Conservation (phyloP, 2,329 filamentous ascomycete species). For the Diaporthe aspalathi region DNA sequence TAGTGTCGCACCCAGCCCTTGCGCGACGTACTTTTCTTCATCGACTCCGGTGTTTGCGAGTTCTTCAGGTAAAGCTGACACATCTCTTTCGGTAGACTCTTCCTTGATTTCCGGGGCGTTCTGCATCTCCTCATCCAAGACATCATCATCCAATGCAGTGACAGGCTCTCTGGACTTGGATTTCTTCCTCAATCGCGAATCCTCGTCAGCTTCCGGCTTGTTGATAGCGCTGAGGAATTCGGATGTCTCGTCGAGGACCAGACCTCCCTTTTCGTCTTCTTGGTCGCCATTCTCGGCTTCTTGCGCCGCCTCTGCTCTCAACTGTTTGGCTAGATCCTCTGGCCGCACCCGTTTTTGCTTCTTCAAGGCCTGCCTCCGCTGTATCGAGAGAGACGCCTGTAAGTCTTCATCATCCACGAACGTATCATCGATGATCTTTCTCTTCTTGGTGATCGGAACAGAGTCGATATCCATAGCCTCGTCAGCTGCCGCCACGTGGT, state of each 20-base stretch:
- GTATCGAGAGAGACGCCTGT: conserved; percentile 85
- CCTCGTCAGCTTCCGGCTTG: conserved; percentile 69
- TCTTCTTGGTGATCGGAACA: conserved; percentile 63
- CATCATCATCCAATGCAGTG: conserved; percentile 57
- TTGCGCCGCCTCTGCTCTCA: conserved; percentile 73
- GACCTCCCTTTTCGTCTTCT: conserved; percentile 61
- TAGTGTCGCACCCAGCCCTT: conserved; percentile 85
- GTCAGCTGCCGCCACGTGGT: conserved; percentile 53
- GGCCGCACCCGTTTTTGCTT: conserved; percentile 89
- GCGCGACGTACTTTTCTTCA: conserved; percentile 82
- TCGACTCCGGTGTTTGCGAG: conserved; percentile 80
- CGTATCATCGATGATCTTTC: conserved; percentile 71
- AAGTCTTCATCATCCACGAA: conserved; percentile 94
- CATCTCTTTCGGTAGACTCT: conserved; percentile 58
- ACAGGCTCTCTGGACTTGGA: conserved; percentile 54
- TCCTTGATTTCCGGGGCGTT: conserved; percentile 63
- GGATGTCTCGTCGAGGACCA: conserved; percentile 95
- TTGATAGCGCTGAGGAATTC: conserved; percentile 92
- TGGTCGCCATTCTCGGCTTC: conserved; percentile 61
- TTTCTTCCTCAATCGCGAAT: conserved; percentile 62
- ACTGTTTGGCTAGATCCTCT: conserved; percentile 85
- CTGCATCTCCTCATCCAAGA: conserved; percentile 60
- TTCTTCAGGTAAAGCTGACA: conserved; percentile 55
- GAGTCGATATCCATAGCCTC: conserved; percentile 81
- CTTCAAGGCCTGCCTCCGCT: conserved; percentile 85